These are phyloP conservation scores for Ceriops tagal DNA, from an alignment of 345 rosid species.

Conservation along the genomic window DNA sequence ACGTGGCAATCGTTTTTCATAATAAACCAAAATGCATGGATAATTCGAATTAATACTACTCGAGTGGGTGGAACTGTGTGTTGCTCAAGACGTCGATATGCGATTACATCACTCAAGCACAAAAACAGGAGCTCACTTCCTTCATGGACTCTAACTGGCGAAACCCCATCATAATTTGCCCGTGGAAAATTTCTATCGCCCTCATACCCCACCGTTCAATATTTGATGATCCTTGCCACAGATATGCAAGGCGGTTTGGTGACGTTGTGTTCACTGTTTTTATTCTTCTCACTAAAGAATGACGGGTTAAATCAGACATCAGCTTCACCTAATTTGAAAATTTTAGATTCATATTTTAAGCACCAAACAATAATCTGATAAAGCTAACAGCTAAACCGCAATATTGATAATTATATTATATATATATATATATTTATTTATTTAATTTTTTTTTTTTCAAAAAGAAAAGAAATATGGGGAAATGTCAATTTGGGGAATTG, in stretches of 20 bases:
- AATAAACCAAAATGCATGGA: too few species aligned
- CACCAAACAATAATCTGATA: too few species aligned
- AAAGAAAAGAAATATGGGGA: background rate
- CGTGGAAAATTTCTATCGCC: background rate
- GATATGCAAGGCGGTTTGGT: background rate
- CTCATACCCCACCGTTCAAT: slow-evolving; percentile 13
- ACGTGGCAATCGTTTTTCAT: too few species aligned
- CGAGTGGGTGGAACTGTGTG: slow-evolving; percentile 10
- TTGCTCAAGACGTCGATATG: slow-evolving; percentile 2
- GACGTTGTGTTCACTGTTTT: background rate
- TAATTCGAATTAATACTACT: too few species aligned
- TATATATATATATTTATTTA: too few species aligned
- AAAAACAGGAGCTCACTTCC: slow-evolving; percentile 5
- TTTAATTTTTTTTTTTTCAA: too few species aligned
- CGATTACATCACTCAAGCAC: slow-evolving; percentile 10
- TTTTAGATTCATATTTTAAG: too few species aligned
- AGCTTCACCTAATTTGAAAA: too few species aligned
- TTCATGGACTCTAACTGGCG: too few species aligned
- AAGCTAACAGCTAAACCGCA: background rate
- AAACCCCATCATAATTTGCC: background rate
- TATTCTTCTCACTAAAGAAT: background rate
- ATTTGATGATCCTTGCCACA: background rate
- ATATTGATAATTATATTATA: too few species aligned
- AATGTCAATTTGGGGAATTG: slow-evolving; percentile 11
- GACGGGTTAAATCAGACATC: too few species aligned